Evolutionary conservation across 768 basidiomycete species (phyloP), one percentile per base, ranked within the genome.

Genomic region (Leccinum uliginosum): DNA sequence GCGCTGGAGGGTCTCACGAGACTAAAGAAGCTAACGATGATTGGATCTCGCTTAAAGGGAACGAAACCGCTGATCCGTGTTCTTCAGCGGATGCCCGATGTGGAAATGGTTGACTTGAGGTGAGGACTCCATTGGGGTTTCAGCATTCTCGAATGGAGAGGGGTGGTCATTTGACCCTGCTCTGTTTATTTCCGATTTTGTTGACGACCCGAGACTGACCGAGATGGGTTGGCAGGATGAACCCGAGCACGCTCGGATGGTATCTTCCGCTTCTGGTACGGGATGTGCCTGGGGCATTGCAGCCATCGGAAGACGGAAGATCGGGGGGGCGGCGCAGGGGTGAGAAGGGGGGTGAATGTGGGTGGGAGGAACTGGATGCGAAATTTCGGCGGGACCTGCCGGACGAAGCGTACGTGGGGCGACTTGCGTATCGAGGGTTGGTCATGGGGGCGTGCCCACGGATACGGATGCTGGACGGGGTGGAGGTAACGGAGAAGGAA

Each of bases 161-260:
- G 38, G n/a, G 38, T 51, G 30, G 17, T 50, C 48, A 35, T 19
- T 21, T 49, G 7, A 48, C 30, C n/a, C 9, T n/a, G 11, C 40
- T 40, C 19, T 43, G 6, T 11, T 49, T 21, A 30, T 49, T 10
- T 12, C 3, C 29, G 8, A 24, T 11, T 44, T 40, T 46, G 57
- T 45, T 59, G 67, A 44, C 54, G 57, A 68, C 65, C 62, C 65
- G 67, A 59, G 24, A 67, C 59, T 67, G 62, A 69, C 65, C 67
- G 62, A 66, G 2, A 63, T 5, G 26, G 6, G 53, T 54, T 57
- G 56, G 48, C 63, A 83, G 87, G 73, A 97, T 98, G 93, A 99
- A 99, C 68, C 95, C 97, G 53, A 93, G 90, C 63, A 98, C 95
- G 19, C 84, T 98, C 11, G 91, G 91, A 6, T 96, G 93, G 89